Evolutionary conservation across 1,284 basidiomycete species (phyloP), one percentile per base, ranked within the genome.

Genomic region (Microbotryum intermedium): DNA sequence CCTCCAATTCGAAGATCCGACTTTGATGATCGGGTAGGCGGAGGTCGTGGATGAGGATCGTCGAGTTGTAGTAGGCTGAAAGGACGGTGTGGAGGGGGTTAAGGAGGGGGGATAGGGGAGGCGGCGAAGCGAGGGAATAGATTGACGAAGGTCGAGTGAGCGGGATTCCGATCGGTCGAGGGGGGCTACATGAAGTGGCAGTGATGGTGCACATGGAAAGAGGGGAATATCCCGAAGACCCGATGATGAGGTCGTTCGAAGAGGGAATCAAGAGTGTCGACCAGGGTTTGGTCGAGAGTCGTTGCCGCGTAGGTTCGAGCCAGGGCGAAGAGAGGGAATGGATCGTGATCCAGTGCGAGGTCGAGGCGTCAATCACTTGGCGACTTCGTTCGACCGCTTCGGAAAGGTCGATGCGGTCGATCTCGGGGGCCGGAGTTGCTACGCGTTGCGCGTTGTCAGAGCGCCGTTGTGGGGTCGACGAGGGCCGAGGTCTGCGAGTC

Each of bases 1-100:
- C 64, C 11, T 25, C 50, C 45, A 57, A 23, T 45, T 44, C 11
- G 44, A 58, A n/a, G 10, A 18, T 4, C 8, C 34, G 23, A 34
- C 23, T 16, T 39, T 39, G 23, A 26, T 13, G 16, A 6, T 51
- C 6, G 3, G 55, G 52, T 4, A 57, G 6, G 11, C 64, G 64
- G 1, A 66, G 57, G 45, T 66, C 64, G 49, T 58, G 63, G 20
- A 66, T 29, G 3, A 59, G 43, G 0, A 55, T 57, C 0, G 58
- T 57, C 4, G 61, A 53, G 46, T 66, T 61, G 55, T 61, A 66
- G 49, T 56, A 61, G 2, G 59, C 61, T 0, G 61, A 59, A 23
- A 64, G 21, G 26, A 66, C 25, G 7, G 59, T 60, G 9, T 60
- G 45, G 18, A 51, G 42, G 2, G 64, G 57, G 26, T 58, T 29